Evolutionary conservation across 306 rosid genomes (phyloP).

Genomic region (Psophocarpus tetragonolobus): DNA sequence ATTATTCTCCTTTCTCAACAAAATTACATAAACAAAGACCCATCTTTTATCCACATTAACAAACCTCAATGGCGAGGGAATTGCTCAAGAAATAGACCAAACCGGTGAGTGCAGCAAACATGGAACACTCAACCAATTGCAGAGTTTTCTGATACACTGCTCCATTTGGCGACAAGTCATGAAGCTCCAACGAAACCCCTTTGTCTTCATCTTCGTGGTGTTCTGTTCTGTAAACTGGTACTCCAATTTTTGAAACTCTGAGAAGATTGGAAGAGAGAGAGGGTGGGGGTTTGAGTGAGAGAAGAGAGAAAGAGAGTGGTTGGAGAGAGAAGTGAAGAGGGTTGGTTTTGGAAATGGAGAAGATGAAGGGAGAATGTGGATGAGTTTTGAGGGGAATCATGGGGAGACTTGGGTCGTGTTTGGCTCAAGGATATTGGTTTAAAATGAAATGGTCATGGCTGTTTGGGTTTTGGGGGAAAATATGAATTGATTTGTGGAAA

Average conservation of each 20-base stretch:
- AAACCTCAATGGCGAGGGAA: constrained; percentile 88
- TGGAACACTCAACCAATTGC: constrained; percentile 96
- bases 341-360: constrained; percentile 43
- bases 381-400: constrained; percentile 63
- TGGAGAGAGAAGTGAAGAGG: constrained; percentile 36
- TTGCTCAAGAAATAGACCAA: constrained; percentile 93
- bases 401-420: constrained; percentile 35
- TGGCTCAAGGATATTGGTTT: neutral
- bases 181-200: constrained; percentile 38
- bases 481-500: neutral
- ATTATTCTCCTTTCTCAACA: neutral
- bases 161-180: constrained; percentile 74
- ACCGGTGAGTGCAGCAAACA: constrained; percentile 96
- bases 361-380: constrained; percentile 31
- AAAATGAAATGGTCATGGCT: neutral
- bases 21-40: neutral
- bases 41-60: constrained; percentile 18
- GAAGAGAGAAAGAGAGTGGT: constrained; percentile 26
- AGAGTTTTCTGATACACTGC: constrained; percentile 69
- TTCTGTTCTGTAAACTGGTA: constrained; percentile 36
- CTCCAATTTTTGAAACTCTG: constrained; percentile 45
- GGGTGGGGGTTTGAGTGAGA: constrained; percentile 23
- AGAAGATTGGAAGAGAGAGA: constrained; percentile 30
- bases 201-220: constrained; percentile 29
- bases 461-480: neutral